These are phyloP conservation scores for Aspergillus awamori DNA, from an alignment of 2,329 filamentous ascomycete species.

Conservation along the genomic window DNA sequence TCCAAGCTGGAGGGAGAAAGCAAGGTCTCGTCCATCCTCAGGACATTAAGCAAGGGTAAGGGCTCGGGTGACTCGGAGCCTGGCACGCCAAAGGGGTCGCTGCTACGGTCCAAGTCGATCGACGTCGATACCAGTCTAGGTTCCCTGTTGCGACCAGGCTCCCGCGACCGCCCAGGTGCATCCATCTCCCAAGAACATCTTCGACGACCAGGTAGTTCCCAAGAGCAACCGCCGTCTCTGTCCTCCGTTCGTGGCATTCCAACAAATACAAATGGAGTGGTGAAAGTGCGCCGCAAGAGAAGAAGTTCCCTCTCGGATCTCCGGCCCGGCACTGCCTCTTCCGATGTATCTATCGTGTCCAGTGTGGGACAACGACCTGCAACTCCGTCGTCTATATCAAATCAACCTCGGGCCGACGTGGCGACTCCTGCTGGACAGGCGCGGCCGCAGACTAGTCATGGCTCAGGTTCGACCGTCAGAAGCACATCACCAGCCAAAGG, in stretches of 20 bases:
- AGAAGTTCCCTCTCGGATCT: slow-evolving; percentile 91
- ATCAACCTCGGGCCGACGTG: slow-evolving; percentile 30
- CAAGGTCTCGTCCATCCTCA: slow-evolving; percentile 75
- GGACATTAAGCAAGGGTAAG: slow-evolving; percentile 82
- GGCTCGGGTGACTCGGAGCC: slow-evolving; percentile 65
- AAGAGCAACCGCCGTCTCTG: slow-evolving; percentile 51
- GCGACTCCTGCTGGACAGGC: slow-evolving; percentile 34
- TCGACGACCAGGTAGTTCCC: slow-evolving; percentile 47
- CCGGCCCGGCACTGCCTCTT: slow-evolving; percentile 64
- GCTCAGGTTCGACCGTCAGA: slow-evolving; percentile 33
- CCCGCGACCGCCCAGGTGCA: slow-evolving; percentile 58
- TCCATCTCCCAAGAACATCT: slow-evolving; percentile 53
- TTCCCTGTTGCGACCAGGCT: slow-evolving; percentile 56
- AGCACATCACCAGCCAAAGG: slow-evolving; percentile 37
- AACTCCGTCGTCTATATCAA: slow-evolving; percentile 33
- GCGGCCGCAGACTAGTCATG: slow-evolving; percentile 35
- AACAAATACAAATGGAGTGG: slow-evolving; percentile 42
- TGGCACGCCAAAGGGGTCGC: slow-evolving; percentile 67
- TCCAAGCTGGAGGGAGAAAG: slow-evolving; percentile 72
- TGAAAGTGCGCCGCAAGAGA: slow-evolving; percentile 70
- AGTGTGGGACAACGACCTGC: slow-evolving; percentile 42
- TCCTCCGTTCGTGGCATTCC: slow-evolving; percentile 57
- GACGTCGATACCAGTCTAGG: slow-evolving; percentile 62
- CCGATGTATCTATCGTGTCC: slow-evolving; percentile 52
- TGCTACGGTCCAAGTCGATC: slow-evolving; percentile 75